These are phyloP conservation scores for Ascomycota sp. DNA, from an alignment of 2,329 filamentous ascomycete genomes.

Conservation along the genomic window DNA sequence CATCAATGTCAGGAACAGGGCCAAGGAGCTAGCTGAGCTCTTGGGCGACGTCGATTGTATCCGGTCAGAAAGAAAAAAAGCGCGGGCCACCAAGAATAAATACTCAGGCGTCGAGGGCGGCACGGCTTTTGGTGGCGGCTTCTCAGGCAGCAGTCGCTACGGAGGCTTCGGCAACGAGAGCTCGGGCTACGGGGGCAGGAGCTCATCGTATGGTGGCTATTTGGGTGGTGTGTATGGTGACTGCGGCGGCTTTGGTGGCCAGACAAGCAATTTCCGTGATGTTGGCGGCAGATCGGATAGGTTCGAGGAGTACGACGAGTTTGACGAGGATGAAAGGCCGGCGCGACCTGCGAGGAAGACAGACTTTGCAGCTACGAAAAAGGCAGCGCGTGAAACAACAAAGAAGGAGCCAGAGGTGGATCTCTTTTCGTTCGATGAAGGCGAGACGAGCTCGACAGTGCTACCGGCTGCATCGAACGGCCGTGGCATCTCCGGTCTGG, in stretches of 20 bases:
- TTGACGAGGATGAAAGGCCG: slow-evolving; percentile 49
- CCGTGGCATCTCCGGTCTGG: slow-evolving; percentile 25
- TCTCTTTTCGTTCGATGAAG: slow-evolving; percentile 80
- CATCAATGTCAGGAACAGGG: slow-evolving; percentile 88
- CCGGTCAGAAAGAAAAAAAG: slow-evolving; percentile 69
- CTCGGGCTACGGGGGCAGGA: slow-evolving; percentile 41
- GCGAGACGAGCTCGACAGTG: slow-evolving; percentile 27
- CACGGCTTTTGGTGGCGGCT: slow-evolving; percentile 35
- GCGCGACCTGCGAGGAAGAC: slow-evolving; percentile 20
- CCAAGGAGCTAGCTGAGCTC: slow-evolving; percentile 90
- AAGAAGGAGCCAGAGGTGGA: slow-evolving; percentile 86
- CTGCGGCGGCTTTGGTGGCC: slow-evolving; percentile 78
- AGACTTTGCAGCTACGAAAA: slow-evolving; percentile 14
- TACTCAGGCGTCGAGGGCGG: slow-evolving; percentile 89
- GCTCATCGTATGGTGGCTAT: slow-evolving; percentile 32
- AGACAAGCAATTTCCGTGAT: slow-evolving; percentile 51
- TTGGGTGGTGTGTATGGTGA: slow-evolving; percentile 77
- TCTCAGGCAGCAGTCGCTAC: slow-evolving; percentile 39
- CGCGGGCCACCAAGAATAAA: slow-evolving; percentile 74
- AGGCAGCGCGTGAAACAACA: slow-evolving; percentile 36
- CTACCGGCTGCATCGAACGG: slow-evolving; percentile 24
- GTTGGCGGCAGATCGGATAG: slow-evolving; percentile 41
- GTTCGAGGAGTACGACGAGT: slow-evolving; percentile 96
- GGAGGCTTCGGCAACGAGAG: slow-evolving; percentile 86
- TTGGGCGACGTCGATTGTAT: slow-evolving; percentile 82